Evolutionary conservation across 2,329 filamentous ascomycete species (phyloP).

Genomic region (Penicillium sp.): DNA sequence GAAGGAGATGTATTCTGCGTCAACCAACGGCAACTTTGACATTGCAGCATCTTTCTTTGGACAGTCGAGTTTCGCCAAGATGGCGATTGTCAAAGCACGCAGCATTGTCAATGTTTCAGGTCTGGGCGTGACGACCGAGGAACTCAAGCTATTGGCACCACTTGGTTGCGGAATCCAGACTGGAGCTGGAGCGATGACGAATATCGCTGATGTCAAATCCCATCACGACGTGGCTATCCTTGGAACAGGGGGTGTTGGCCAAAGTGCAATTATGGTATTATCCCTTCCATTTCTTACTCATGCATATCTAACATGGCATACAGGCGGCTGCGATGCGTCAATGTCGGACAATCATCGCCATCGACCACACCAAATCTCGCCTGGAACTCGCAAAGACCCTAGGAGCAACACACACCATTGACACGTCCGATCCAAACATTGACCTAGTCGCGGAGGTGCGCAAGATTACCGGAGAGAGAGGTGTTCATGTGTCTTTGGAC

Average conservation of each 20-base stretch:
- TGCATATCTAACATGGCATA: not conserved
- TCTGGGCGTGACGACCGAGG: not conserved
- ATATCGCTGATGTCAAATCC: not conserved
- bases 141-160: not conserved
- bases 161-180: not conserved
- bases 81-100: not conserved
- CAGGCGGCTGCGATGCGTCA: not conserved
- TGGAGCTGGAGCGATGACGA: not conserved
- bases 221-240: not conserved
- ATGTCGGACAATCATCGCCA: not conserved
- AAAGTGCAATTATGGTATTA: not conserved
- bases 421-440: not conserved
- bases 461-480: not conserved
- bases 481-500: not conserved
- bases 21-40: not conserved
- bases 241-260: not conserved
- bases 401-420: not conserved
- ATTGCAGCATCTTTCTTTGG: not conserved
- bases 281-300: not conserved
- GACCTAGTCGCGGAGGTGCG: not conserved
- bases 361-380: not conserved
- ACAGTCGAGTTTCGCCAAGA: not conserved
- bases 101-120: not conserved
- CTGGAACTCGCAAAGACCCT: not conserved
- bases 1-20: not conserved